Conservation (phyloP, 768 basidiomycete species). For the Rhodotorula taiwanensis region DNA sequence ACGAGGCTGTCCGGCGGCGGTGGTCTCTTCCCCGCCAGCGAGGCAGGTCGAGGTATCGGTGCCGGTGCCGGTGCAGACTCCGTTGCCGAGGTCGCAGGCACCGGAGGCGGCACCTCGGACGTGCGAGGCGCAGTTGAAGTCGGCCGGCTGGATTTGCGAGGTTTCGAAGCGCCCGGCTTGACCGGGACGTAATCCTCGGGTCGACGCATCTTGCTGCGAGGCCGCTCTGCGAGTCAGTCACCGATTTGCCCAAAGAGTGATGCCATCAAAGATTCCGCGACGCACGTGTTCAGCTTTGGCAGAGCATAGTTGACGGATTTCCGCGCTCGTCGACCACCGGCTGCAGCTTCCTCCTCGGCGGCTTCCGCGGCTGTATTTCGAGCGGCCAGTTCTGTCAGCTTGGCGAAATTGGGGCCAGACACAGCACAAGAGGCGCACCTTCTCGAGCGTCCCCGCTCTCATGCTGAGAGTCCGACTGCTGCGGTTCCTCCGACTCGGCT, state of each 20-base stretch:
- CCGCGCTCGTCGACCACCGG: constrained; percentile 32
- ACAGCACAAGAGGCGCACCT: no score
- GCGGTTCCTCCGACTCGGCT: no score
- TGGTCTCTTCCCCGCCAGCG: constrained; percentile 21
- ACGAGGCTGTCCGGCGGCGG: no score
- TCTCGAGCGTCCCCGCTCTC: no score
- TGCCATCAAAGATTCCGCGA: not conserved
- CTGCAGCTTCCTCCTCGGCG: not conserved
- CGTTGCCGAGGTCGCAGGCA: no score
- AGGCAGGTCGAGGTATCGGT: not conserved
- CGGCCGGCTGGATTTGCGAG: constrained; percentile 27
- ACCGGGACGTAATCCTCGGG: constrained; percentile 36
- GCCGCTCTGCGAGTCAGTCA: not conserved
- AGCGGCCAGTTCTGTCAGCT: no score
- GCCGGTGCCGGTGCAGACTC: not conserved
- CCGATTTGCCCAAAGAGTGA: not conserved
- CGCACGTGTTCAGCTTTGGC: constrained; percentile 40
- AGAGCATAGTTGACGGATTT: constrained; percentile 39
- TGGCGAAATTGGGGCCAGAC: no score
- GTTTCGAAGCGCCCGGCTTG: constrained; percentile 9
- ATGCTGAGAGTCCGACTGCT: no score
- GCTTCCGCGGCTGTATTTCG: no score
- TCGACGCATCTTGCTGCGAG: constrained; percentile 36
- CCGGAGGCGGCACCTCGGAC: not conserved
- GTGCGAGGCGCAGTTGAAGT: not conserved